These are phyloP conservation scores for Podospora didyma DNA, from an alignment of 495 filamentous ascomycete genomes.

Conservation along the genomic window DNA sequence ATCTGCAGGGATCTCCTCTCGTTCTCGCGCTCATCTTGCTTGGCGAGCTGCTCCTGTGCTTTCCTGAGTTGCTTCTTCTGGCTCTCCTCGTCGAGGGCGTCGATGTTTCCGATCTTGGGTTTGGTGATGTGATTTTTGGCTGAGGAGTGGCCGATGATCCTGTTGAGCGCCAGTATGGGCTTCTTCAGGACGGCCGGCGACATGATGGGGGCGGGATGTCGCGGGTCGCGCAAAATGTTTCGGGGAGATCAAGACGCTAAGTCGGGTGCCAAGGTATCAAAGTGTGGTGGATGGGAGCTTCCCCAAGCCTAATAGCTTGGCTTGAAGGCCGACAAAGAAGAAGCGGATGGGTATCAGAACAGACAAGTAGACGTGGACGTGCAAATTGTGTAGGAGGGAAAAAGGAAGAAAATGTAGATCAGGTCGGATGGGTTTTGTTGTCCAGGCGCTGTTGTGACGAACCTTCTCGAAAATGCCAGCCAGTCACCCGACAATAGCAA, in stretches of 20 bases:
- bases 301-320: too few relatives aligned
- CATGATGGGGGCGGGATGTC: conserved; percentile 17
- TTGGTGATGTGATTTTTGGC: conserved; percentile 46
- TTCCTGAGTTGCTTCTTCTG: conserved; percentile 49
- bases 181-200: conserved; percentile 36
- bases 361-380: too few relatives aligned
- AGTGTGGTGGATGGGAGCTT: too few relatives aligned
- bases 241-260: conserved; percentile 1
- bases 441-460: too few relatives aligned
- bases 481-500: too few relatives aligned
- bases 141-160: conserved; percentile 37
- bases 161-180: conserved; percentile 40
- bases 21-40: conserved; percentile 50
- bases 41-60: conserved; percentile 44
- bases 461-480: too few relatives aligned
- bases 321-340: too few relatives aligned
- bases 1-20: conserved; percentile 47
- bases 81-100: conserved; percentile 35
- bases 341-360: too few relatives aligned
- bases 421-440: too few relatives aligned
- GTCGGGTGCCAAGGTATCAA: neutral
- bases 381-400: too few relatives aligned
- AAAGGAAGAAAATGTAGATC: too few relatives aligned
- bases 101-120: conserved; percentile 44
- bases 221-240: neutral